Evolutionary conservation across 805 yeast species (phyloP), one percentile per base, ranked within the genome.

Genomic region (Wickerhamiella brachini): DNA sequence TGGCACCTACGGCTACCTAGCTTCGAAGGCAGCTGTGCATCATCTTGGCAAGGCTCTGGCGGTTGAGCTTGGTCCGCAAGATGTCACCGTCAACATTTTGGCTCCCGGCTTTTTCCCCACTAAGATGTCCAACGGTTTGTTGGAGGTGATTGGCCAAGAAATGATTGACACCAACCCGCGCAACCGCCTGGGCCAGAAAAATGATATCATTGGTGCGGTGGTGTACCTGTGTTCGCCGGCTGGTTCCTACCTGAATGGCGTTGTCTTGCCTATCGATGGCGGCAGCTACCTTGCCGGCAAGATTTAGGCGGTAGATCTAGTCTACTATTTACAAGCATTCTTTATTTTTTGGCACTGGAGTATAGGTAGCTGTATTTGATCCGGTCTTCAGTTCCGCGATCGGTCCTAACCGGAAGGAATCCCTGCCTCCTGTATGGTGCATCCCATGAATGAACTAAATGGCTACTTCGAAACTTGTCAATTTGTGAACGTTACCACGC

Each of bases 51-150:
- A 77, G 64, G 66, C 72, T 52, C 71, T 83, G 57, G 84, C 89
- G 2, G 64, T 75, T 42, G 82, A 80, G 60, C 71, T 83, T 58
- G 88, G 85, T 1, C 82, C 81, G 5, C 68, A 71, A 44, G 76
- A 82, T 66, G 76, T 83, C 59, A 81, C 78, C 46, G 87, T 82
- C 52, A 83, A 83, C 66, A 69, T 78, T 12, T 64, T 83, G 55
- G 86, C 87, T 6, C 89, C 89, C 0, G 90, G 90, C 0, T 83
- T 81, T 63, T 80, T 83, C 74, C 85, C 85, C 20, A 73, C 83
- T 18, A 83, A 80, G 65, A 82, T 83, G 88, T 73, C 86, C 42
- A 72, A 77, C 53, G 89, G 86, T 0, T 57, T 83, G 46, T 67
- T 83, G 46, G 75, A 70, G 39, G 68, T 65, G 49, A 69, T 75